Evolutionary conservation across 306 rosid species (phyloP).

Genomic region (Quercus robur): DNA sequence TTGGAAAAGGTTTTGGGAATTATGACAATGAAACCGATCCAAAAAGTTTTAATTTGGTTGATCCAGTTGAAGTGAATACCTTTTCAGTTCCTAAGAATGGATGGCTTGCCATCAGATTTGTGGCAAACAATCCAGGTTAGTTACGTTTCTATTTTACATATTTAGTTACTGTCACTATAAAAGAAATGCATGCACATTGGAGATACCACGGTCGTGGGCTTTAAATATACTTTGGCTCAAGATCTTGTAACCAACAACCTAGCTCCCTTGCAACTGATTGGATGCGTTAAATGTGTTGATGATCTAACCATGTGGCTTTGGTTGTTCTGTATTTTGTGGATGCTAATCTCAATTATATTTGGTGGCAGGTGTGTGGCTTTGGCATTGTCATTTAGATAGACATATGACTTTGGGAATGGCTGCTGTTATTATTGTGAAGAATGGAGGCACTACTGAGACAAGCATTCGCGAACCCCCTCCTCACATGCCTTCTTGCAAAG

Average conservation of each 20-base stretch:
- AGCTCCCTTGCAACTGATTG: too few relatives aligned
- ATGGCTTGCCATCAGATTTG: neutral
- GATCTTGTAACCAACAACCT: too few relatives aligned
- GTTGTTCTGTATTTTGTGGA: too few relatives aligned
- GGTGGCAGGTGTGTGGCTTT: neutral
- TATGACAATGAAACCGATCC: conserved; percentile 7
- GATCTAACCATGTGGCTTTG: too few relatives aligned
- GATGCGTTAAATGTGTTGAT: too few relatives aligned
- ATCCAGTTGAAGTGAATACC: conserved; percentile 29
- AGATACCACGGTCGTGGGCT: too few relatives aligned
- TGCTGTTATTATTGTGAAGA: neutral
- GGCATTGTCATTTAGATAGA: neutral
- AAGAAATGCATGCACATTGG: too few relatives aligned
- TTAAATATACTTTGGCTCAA: too few relatives aligned
- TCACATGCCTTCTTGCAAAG: neutral
- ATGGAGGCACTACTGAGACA: neutral
- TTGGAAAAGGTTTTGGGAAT: neutral
- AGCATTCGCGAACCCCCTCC: neutral
- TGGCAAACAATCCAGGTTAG: conserved; percentile 28
- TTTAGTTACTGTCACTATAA: neutral
- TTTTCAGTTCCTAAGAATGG: conserved; percentile 29
- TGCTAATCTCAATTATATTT: neutral
- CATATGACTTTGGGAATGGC: neutral
- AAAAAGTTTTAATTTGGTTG: conserved; percentile 26
- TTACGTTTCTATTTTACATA: neutral